These are phyloP conservation scores for Lablab purpureus DNA, from an alignment of 306 rosid species.

Conservation along the genomic window DNA sequence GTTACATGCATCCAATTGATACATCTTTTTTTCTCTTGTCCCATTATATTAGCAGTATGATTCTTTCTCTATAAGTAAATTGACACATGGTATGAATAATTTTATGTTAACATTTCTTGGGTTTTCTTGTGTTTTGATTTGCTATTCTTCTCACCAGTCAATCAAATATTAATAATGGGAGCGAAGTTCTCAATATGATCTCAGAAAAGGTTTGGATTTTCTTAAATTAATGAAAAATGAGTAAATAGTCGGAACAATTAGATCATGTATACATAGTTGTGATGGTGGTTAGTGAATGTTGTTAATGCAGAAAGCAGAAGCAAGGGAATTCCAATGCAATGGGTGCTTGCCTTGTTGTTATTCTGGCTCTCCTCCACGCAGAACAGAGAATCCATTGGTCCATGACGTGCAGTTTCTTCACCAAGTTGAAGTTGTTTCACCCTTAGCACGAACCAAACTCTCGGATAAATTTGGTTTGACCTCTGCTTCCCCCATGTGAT, in stretches of 20 bases:
- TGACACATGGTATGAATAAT: not conserved
- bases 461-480: slow-evolving; percentile 60
- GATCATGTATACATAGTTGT: not conserved
- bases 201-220: slow-evolving; percentile 64
- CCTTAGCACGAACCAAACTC: slow-evolving; percentile 61
- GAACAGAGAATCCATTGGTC: slow-evolving; percentile 80
- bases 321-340: slow-evolving; percentile 57
- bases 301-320: slow-evolving; percentile 56
- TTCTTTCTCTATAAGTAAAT: not conserved
- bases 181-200: slow-evolving; percentile 64
- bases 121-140: slow-evolving; percentile 19
- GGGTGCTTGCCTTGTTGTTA: slow-evolving; percentile 68
- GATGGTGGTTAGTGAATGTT: slow-evolving; percentile 29
- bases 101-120: not conserved
- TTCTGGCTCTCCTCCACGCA: slow-evolving; percentile 78
- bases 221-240: slow-evolving; percentile 9
- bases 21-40: not conserved
- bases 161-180: slow-evolving; percentile 48
- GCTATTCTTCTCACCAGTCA: slow-evolving; percentile 54
- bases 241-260: not conserved
- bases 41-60: not conserved
- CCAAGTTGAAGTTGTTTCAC: slow-evolving; percentile 70
- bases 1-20: not conserved
- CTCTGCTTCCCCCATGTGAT: slow-evolving; percentile 59
- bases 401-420: slow-evolving; percentile 79